These are phyloP conservation scores for Pelargonium australe DNA, from an alignment of 441 rosid genomes.

Conservation along the genomic window DNA sequence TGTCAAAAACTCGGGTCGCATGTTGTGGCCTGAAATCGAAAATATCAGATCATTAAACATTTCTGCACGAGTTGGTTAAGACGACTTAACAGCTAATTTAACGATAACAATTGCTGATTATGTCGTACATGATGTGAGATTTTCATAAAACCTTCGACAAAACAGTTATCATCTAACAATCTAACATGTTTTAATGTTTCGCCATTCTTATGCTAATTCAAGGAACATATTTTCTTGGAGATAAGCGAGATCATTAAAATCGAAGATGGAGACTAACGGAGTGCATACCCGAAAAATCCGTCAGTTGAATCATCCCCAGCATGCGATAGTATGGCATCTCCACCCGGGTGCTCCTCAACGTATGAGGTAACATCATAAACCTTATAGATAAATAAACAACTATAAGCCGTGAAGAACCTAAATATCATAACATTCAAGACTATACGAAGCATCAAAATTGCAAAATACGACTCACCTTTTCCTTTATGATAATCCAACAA, in stretches of 20 bases:
- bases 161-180: too few relatives aligned
- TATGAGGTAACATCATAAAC: conserved; percentile 87
- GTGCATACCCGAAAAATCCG: conserved; percentile 77
- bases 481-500: conserved; percentile 88
- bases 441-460: conserved; percentile 15
- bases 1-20: conserved; percentile 69
- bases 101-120: too few relatives aligned
- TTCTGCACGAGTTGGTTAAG: not conserved
- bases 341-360: conserved; percentile 97
- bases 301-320: conserved; percentile 93
- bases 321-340: conserved; percentile 79
- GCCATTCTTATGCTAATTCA: not conserved
- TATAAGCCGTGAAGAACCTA: not conserved
- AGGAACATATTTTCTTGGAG: not conserved
- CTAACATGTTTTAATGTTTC: not conserved
- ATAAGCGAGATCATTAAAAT: not conserved
- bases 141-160: too few relatives aligned
- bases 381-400: conserved; percentile 21
- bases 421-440: not conserved
- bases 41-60: not conserved
- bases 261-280: conserved; percentile 6
- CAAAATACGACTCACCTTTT: conserved; percentile 37
- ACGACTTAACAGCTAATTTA: not conserved
- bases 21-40: conserved; percentile 66
- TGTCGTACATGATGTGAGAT: too few relatives aligned